Base-by-base conservation (phyloP, 345 rosid genomes). In the Toxicodendron radicans region DNA sequence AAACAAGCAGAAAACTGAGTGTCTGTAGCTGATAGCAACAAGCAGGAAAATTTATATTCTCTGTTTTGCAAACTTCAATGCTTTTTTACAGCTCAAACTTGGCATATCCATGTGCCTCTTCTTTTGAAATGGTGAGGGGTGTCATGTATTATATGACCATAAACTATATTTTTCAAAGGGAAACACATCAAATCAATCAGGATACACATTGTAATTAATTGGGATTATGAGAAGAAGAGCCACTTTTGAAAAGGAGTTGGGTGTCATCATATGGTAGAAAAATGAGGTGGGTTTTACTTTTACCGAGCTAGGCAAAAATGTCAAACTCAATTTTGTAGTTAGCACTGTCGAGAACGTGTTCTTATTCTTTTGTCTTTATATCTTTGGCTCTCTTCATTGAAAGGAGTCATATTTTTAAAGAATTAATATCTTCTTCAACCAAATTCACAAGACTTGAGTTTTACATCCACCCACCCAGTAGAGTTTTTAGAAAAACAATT, bases 71-170 rank as follows among this genome's bases (percentile, higher is more conserved):
- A 48, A 59, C 17, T 27, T 69, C 68, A 61, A 35, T 75, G 76
- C 76, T 78, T 76, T 35, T 35, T 6, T 73, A 78, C 66, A 75
- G 69, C 79, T 75, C 73, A 71, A 14, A 10, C 8, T 10, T 45
- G 49, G 7, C 10, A 33, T 46, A 16, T 51, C 35, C 71, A 62
- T 62, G 71, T 68, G 75, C 53, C 11, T 63, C 64, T 32, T 23
- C 54, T 72, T 58, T 77, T 53, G 23, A 57, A 63, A 38, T 71
- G 60, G 66, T 46, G 4, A 52, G 21, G 35, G 1, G 27, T 33
- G 41, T 11, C 70, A 14, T 10, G 18, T 51, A 8, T 51, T 14
- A 66, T 27, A 17, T 23, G 64, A 72, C 58, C 13, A 46, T n/a
- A 60, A 35, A 64, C 24, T 27, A 45, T 10, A 59, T 17, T 10